phyloP scores from a whole-genome alignment of 2,329 filamentous ascomycete genomes.

The Beauveria rudraprayagi region DNA sequence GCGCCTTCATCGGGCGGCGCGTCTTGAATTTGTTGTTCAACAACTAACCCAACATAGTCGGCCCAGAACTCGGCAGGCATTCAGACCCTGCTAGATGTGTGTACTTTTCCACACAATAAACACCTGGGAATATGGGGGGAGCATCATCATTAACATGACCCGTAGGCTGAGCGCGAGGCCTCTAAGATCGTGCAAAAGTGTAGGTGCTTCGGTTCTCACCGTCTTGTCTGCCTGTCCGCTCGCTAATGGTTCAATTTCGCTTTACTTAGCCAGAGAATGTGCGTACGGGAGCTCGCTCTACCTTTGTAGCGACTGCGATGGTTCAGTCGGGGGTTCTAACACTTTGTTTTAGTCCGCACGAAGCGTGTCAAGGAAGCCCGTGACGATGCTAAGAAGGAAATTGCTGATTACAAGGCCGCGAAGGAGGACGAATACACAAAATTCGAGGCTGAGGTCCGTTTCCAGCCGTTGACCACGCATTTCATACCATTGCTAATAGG shows the following conservation, averaged over 20 bases:
- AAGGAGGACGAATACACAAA: conserved; percentile 95
- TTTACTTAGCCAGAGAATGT: conserved; percentile 74
- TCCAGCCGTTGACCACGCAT: not conserved
- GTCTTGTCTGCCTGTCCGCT: not conserved
- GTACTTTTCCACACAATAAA: conserved; percentile 23
- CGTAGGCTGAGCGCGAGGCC: conserved; percentile 89
- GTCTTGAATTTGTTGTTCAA: conserved; percentile 10
- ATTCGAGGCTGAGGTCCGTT: conserved; percentile 65
- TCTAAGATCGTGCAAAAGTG: conserved; percentile 99
- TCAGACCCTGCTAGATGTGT: conserved; percentile 96
- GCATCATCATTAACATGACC: conserved; percentile 2
- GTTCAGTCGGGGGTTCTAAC: not conserved
- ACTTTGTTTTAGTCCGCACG: conserved; percentile 51
- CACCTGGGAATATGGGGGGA: not conserved
- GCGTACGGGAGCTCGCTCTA: conserved; percentile 26
- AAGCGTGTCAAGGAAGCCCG: conserved; percentile 96
- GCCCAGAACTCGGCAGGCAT: conserved; percentile 98
- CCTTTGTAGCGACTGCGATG: not conserved
- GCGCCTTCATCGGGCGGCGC: not conserved
- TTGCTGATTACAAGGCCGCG: conserved; percentile 78
- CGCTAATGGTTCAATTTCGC: conserved; percentile 4
- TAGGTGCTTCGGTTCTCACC: conserved; percentile 31
- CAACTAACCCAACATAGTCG: conserved; percentile 51
- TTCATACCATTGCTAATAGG: not conserved
- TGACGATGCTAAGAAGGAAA: conserved; percentile 94